phyloP scores from a whole-genome alignment of 257 asterid genomes.

The Solanum chiquidenum region DNA sequence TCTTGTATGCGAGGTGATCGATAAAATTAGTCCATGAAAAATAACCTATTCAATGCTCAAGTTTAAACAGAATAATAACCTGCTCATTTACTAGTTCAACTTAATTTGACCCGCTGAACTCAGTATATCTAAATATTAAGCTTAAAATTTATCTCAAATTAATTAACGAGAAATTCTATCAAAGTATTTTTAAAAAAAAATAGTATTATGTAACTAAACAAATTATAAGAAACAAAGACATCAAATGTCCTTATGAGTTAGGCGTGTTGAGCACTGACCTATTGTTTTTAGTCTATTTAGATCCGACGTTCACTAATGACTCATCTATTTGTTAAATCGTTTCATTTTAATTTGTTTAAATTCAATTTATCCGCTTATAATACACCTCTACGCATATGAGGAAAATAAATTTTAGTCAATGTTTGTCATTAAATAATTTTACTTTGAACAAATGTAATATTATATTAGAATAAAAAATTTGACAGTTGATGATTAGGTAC shows the following conservation, averaged over 20 bases:
- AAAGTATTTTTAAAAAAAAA: not conserved
- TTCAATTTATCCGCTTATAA: not conserved
- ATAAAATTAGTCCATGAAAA: not conserved
- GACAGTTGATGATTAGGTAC: not conserved
- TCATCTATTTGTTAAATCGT: not conserved
- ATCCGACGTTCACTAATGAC: not conserved
- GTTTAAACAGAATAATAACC: not conserved
- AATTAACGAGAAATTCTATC: not conserved
- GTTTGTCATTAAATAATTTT: not conserved
- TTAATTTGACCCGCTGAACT: not conserved
- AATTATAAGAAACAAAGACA: too few species aligned
- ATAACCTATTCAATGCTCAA: fast-evolving
- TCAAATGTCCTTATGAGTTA: not conserved
- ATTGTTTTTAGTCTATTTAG: not conserved
- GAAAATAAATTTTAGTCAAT: not conserved
- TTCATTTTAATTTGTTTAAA: not conserved
- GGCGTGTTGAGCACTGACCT: not conserved
- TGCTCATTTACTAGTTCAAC: fast-evolving
- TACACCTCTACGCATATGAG: not conserved
- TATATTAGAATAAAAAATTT: not conserved
- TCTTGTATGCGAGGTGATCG: not conserved
- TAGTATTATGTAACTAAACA: too few species aligned
- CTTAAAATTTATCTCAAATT: not conserved
- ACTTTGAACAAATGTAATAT: not conserved
- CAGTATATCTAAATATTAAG: not conserved